Evolutionary conservation across 1,284 basidiomycete species (phyloP).

Genomic region (Leccinum subrobustum): DNA sequence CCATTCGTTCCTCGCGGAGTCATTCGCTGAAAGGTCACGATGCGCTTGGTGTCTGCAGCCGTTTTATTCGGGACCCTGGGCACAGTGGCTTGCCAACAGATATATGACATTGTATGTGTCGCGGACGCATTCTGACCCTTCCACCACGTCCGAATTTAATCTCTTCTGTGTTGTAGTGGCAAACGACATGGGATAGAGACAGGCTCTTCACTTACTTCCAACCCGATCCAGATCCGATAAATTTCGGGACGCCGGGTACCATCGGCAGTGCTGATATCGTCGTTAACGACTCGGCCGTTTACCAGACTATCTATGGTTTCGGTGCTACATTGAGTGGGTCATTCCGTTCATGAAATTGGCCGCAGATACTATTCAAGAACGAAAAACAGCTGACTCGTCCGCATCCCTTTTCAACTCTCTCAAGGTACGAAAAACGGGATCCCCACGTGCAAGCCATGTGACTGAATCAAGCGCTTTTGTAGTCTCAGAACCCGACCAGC

Average conservation of each 20-base stretch:
- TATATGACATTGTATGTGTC: conserved; percentile 33
- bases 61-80: conserved; percentile 18
- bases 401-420: conserved; percentile 45
- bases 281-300: conserved; percentile 40
- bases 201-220: conserved; percentile 48
- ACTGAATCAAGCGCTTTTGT: conserved; percentile 3
- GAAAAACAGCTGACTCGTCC: conserved; percentile 47
- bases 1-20: background rate
- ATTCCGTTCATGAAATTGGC: background rate
- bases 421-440: conserved; percentile 36
- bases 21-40: conserved; percentile 6
- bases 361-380: conserved; percentile 4
- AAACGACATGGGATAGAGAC: conserved; percentile 60
- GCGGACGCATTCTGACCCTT: background rate
- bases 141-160: conserved; percentile 2
- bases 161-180: conserved; percentile 43
- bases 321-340: conserved; percentile 47
- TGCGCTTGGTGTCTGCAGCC: conserved; percentile 15
- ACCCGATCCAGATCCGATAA: conserved; percentile 47
- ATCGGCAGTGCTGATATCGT: conserved; percentile 46
- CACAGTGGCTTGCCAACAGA: conserved; percentile 31
- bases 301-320: conserved; percentile 49
- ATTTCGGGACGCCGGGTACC: conserved; percentile 45
- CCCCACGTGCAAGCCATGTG: background rate
- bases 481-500: conserved; percentile 41